Conservation (phyloP, 2,329 filamentous ascomycete genomes). For the Penicillium sp. region DNA sequence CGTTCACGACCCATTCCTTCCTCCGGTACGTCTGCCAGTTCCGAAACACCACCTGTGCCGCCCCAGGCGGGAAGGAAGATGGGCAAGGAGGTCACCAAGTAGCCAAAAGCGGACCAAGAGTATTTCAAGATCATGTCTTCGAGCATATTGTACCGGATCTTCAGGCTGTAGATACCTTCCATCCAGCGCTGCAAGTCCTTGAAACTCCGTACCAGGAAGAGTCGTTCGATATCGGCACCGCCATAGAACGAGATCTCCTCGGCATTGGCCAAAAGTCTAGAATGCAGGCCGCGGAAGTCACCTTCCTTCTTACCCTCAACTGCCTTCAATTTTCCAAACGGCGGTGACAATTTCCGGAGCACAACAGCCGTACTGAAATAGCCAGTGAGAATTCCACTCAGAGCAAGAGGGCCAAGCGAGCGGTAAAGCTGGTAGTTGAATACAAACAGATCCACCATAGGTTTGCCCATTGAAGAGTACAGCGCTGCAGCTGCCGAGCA, state of each 20-base stretch:
- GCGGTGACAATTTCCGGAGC: conserved; percentile 81
- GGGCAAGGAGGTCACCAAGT: conserved; percentile 86
- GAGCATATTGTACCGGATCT: conserved; percentile 97
- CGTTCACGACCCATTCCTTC: conserved; percentile 59
- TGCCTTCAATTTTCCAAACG: conserved; percentile 94
- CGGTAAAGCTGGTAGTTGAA: conserved; percentile 98
- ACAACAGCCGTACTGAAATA: conserved; percentile 94
- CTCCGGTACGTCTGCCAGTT: conserved; percentile 52
- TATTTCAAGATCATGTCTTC: conserved; percentile 99
- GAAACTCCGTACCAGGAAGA: conserved; percentile 88
- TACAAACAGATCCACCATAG: conserved; percentile 91
- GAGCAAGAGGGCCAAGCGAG: conserved; percentile 81
- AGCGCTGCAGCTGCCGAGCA: conserved; percentile 87
- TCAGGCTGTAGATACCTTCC: conserved; percentile 96
- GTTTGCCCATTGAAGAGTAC: conserved; percentile 96
- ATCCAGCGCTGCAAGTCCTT: conserved; percentile 92
- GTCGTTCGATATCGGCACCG: conserved; percentile 90
- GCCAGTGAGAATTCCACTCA: conserved; percentile 83
- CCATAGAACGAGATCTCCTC: conserved; percentile 98
- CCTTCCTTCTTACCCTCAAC: conserved; percentile 94
- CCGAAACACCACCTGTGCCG: conserved; percentile 70
- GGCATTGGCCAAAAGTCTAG: conserved; percentile 89
- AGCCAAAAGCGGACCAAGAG: conserved; percentile 97
- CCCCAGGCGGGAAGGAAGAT: conserved; percentile 95
- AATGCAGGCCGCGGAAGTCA: conserved; percentile 88